These are phyloP conservation scores for Entelexis sorbosivorans DNA, from an alignment of 1,139 yeast genomes.

Conservation along the genomic window DNA sequence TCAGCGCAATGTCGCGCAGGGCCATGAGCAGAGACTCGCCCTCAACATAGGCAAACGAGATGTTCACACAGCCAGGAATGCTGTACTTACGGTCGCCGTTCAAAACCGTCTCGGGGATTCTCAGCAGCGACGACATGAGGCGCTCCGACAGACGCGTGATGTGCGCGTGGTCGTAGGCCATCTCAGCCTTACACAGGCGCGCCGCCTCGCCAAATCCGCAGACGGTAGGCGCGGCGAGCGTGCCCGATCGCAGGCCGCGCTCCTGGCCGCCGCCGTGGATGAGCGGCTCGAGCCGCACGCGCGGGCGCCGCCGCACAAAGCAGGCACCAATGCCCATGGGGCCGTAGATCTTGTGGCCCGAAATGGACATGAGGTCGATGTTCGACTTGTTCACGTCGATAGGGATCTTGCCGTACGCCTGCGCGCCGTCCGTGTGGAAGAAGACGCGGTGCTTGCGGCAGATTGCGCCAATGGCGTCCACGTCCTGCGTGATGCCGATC, in stretches of 20 bases:
- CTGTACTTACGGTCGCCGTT: slow-evolving; percentile 70
- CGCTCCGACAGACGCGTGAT: slow-evolving; percentile 60
- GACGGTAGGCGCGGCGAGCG: slow-evolving; percentile 88
- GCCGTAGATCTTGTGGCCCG: slow-evolving; percentile 94
- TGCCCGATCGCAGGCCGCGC: slow-evolving; percentile 94
- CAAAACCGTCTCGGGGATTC: slow-evolving; percentile 77
- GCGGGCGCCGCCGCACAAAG: slow-evolving; percentile 92
- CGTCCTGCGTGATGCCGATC: slow-evolving; percentile 94
- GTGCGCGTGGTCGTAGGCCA: slow-evolving; percentile 61
- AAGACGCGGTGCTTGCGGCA: slow-evolving; percentile 82
- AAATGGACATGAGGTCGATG: slow-evolving; percentile 83
- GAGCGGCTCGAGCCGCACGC: slow-evolving; percentile 91
- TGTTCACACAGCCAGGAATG: slow-evolving; percentile 90
- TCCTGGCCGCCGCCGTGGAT: slow-evolving; percentile 99
- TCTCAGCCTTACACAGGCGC: slow-evolving; percentile 63
- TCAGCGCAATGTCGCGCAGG: slow-evolving; percentile 85
- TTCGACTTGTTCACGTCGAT: slow-evolving; percentile 88
- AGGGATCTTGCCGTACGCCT: slow-evolving; percentile 89
- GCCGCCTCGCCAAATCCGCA: slow-evolving; percentile 98
- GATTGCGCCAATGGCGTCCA: slow-evolving; percentile 81
- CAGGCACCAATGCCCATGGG: slow-evolving; percentile 98
- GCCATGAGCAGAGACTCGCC: slow-evolving; percentile 98
- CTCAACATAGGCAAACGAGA: slow-evolving; percentile 93
- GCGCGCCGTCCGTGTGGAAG: slow-evolving; percentile 98
- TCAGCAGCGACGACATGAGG: slow-evolving; percentile 58